Evolutionary conservation across 768 basidiomycete genomes (phyloP), one percentile per base, ranked within the genome.

Genomic region (Multifurca ochricompacta): DNA sequence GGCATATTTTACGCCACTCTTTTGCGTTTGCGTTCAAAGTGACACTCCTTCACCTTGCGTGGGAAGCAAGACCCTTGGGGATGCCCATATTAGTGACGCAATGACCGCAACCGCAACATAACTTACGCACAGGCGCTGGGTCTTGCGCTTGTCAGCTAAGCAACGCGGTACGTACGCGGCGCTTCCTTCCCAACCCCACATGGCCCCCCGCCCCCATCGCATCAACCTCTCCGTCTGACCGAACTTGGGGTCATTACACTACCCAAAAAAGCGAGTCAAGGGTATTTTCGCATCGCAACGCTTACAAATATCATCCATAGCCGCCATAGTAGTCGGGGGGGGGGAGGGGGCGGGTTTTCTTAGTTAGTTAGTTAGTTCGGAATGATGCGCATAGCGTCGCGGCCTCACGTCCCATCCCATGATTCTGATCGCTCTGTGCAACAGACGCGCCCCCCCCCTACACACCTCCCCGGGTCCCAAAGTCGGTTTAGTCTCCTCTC

Each of bases 401-500:
- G 25, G 13, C 40, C 40, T 42, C 40, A 16, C 16, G 40, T 42
- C 13, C 7, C 9, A 25, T 42, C n/a, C n/a, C n/a, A n/a, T n/a
- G 39, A 21, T n/a, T 18, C 40, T 36, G 41, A 44, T 53, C 36
- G 21, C 14, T 18, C 19, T 28, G 32, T 11, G 11, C 6, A 14
- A 37, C 13, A 7, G n/a, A 7, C 16, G 31, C 31, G n/a, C 31
- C 1, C 40, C 18, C 18, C n/a, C n/a, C 4, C 21, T n/a, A 23
- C 9, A 25, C 47, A 11, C 37, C 13, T 53, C 32, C 36, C 25
- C 34, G 42, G 34, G 8, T 3, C 9, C 53, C 53, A 42, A 48
- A 48, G 9, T 42, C n/a, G 47, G 53, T 36, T 42, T 54, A 54
- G 53, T 48, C 39, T 32, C 45, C 11, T 53, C 31, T 21, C 18